Evolutionary conservation across 2,329 filamentous ascomycete genomes (phyloP).

Genomic region (Fusarium cicatricum): DNA sequence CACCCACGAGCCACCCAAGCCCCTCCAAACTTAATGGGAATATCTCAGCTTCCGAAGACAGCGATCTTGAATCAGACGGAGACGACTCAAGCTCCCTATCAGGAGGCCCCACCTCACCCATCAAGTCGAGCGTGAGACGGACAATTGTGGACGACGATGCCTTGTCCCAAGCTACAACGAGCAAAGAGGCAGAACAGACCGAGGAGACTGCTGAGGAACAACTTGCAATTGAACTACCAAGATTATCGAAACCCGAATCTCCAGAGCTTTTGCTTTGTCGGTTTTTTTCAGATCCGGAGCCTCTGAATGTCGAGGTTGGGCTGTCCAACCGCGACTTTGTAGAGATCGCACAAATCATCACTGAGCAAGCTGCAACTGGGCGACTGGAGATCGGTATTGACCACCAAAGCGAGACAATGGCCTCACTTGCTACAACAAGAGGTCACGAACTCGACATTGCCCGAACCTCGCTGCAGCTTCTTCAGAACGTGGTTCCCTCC

Average conservation of each 20-base stretch:
- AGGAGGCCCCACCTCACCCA: conserved; percentile 59
- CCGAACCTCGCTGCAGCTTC: conserved; percentile 59
- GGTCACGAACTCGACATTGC: conserved; percentile 55
- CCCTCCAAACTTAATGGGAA: conserved; percentile 49
- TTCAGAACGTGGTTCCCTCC: conserved; percentile 54
- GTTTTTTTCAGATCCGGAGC: conserved; percentile 68
- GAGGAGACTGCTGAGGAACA: conserved; percentile 56
- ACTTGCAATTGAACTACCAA: conserved; percentile 58
- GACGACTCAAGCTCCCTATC: conserved; percentile 62
- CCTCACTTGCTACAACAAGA: conserved; percentile 44
- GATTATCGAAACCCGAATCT: conserved; percentile 57
- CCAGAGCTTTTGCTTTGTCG: conserved; percentile 60
- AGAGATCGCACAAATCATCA: conserved; percentile 74
- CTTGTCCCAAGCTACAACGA: conserved; percentile 60
- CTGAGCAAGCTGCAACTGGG: conserved; percentile 71
- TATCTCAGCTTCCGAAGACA: conserved; percentile 56
- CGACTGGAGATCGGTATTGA: conserved; percentile 48
- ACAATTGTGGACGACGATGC: conserved; percentile 63
- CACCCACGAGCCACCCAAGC: conserved; percentile 42
- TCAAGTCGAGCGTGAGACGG: conserved; percentile 57
- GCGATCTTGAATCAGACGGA: conserved; percentile 63
- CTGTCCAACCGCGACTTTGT: conserved; percentile 68
- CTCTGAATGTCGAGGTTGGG: conserved; percentile 54
- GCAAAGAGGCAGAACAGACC: conserved; percentile 57
- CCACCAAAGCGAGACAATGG: conserved; percentile 25